Percentiles rank a stretch among this genome's conserved stretches.
phyloP scores from a whole-genome alignment of 2,329 filamentous ascomycete species.

The Hymenoscyphus linearis region DNA sequence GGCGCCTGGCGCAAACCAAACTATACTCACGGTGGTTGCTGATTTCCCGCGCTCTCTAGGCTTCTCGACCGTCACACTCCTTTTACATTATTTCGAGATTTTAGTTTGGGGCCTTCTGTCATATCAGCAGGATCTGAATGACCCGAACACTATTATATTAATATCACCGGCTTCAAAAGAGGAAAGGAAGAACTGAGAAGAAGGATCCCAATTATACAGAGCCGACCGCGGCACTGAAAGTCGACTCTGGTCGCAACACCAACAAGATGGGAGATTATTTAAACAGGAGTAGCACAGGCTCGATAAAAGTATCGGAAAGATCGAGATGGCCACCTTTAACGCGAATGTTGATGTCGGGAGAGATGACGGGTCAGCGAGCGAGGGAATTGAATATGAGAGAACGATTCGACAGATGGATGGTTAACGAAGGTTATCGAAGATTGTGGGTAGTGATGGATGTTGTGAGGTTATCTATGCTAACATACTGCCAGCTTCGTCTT shows the following conservation, averaged over 20 bases:
- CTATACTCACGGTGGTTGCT: slow-evolving; percentile 10
- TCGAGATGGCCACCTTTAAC: slow-evolving; percentile 79
- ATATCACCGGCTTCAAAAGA: slow-evolving; percentile 12
- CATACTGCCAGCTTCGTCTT: slow-evolving; percentile 60
- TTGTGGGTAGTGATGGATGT: slow-evolving; percentile 50
- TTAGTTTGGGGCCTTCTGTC: slow-evolving; percentile 27
- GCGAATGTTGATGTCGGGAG: slow-evolving; percentile 75
- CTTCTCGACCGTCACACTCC: slow-evolving; percentile 23
- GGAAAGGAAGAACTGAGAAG: slow-evolving; percentile 6
- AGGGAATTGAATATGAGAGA: slow-evolving; percentile 63
- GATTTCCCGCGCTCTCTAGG: slow-evolving; percentile 17
- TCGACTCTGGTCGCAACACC: slow-evolving; percentile 24
- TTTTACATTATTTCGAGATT: slow-evolving; percentile 21
- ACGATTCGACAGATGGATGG: slow-evolving; percentile 81
- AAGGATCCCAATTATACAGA: slow-evolving; percentile 10
- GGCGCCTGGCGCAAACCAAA: background rate
- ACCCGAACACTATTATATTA: slow-evolving; percentile 24
- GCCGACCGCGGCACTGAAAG: slow-evolving; percentile 14
- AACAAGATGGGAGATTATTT: slow-evolving; percentile 17
- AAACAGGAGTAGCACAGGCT: slow-evolving; percentile 28
- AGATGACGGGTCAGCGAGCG: slow-evolving; percentile 71
- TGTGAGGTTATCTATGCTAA: slow-evolving; percentile 26
- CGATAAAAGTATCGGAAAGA: slow-evolving; percentile 56
- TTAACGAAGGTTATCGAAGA: slow-evolving; percentile 79
- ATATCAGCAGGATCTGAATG: slow-evolving; percentile 35